A percentile compares a stretch with the other conserved stretches of the same genome.
phyloP scores from a whole-genome alignment of 345 rosid species.

The Salix exigua region DNA sequence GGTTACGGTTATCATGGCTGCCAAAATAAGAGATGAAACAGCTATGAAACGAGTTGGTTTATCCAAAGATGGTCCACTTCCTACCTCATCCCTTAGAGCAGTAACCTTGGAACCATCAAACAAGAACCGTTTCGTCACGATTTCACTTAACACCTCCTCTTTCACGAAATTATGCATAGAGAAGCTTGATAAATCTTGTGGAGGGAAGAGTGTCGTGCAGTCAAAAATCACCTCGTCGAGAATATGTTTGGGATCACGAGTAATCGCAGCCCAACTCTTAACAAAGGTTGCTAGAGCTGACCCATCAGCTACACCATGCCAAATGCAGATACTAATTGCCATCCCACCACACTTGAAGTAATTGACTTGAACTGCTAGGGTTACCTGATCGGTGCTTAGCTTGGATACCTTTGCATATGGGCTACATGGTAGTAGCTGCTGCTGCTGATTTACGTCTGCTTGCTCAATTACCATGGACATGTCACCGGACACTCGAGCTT shows the following conservation, averaged over 20 bases:
- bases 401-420: not conserved
- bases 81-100: constrained; percentile 5
- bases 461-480: not conserved
- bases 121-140: constrained; percentile 18
- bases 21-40: constrained; percentile 24
- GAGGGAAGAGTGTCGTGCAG: constrained; percentile 25
- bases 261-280: constrained; percentile 7
- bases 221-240: constrained; percentile 8
- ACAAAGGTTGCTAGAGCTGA: constrained; percentile 3
- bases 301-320: constrained; percentile 18
- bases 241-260: not conserved
- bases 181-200: constrained; percentile 1
- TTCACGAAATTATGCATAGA: not conserved
- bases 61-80: not conserved
- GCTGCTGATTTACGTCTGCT: not conserved
- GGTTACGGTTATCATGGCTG: not conserved
- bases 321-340: constrained; percentile 11
- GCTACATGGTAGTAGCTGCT: not conserved
- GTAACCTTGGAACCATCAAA: constrained; percentile 13
- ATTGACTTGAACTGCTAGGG: constrained; percentile 9
- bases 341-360: constrained; percentile 21
- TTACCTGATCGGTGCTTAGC: not conserved
- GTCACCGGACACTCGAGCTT: not conserved
- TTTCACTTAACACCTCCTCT: not conserved
- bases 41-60: constrained; percentile 19